Percentiles rank a stretch among this genome's conserved stretches.
Conservation (phyloP, 768 basidiomycete species). For the Panellus pusillus region DNA sequence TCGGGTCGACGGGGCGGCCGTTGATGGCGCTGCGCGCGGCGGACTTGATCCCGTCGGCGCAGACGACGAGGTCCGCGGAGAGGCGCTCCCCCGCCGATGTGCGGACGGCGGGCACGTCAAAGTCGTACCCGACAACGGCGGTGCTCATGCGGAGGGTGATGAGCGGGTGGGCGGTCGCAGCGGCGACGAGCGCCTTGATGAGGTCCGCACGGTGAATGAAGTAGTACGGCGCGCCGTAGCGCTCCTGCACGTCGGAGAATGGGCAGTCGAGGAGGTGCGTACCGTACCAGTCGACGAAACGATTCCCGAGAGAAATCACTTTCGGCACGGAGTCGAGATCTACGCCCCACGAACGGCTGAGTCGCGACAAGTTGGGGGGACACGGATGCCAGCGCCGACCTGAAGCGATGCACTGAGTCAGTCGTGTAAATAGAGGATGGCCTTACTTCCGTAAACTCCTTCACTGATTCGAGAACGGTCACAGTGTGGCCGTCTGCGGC, state of each 20-base stretch:
- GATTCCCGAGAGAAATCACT: constrained; percentile 16
- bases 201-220: constrained; percentile 47
- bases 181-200: constrained; percentile 31
- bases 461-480: constrained; percentile 12
- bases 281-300: constrained; percentile 20
- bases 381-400: constrained; percentile 44
- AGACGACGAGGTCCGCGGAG: constrained; percentile 35
- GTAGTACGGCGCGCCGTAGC: constrained; percentile 41
- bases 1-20: constrained; percentile 16
- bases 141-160: constrained; percentile 32
- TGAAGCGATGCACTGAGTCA: constrained; percentile 10
- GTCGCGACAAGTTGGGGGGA: constrained; percentile 26
- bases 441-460: constrained; percentile 14
- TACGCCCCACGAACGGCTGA: constrained; percentile 17
- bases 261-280: constrained; percentile 11
- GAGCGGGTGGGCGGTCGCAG: constrained; percentile 25
- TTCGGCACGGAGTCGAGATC: constrained; percentile 11
- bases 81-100: constrained; percentile 36
- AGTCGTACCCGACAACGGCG: constrained; percentile 25
- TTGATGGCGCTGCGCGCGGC: constrained; percentile 23
- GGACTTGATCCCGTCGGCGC: constrained; percentile 36
- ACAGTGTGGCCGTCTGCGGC: constrained; percentile 18
- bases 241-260: constrained; percentile 5
- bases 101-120: constrained; percentile 28
- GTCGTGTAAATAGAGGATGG: not conserved